Percentiles rank a stretch among this genome's conserved stretches.
phyloP scores from a whole-genome alignment of 768 basidiomycete species.

The Suillus cothurnatus region DNA sequence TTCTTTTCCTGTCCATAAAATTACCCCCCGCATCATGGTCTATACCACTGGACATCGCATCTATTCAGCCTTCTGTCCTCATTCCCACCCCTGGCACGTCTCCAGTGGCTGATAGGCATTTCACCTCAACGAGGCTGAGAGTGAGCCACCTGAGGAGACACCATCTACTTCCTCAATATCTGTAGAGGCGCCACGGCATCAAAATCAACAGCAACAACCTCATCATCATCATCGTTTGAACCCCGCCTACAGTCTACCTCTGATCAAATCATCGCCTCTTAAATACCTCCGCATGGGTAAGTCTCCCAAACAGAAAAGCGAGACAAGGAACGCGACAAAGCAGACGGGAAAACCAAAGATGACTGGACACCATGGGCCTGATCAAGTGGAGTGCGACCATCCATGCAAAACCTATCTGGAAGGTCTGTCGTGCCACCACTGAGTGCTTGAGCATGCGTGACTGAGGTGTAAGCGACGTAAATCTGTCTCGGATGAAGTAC shows the following conservation, averaged over 20 bases:
- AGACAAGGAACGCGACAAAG: constrained; percentile 46
- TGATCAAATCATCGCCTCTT: constrained; percentile 52
- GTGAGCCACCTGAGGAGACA: constrained; percentile 24
- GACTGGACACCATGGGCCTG: constrained; percentile 66
- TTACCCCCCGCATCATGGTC: constrained; percentile 19
- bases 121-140: constrained; percentile 33
- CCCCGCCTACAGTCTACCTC: constrained; percentile 55
- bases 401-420: constrained; percentile 75
- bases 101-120: constrained; percentile 34
- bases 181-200: constrained; percentile 28
- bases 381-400: constrained; percentile 76
- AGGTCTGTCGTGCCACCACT: constrained; percentile 63
- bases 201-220: background rate
- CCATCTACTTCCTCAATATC: constrained; percentile 12
- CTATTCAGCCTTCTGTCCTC: constrained; percentile 30
- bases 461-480: constrained; percentile 66
- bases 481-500: constrained; percentile 5
- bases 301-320: constrained; percentile 52
- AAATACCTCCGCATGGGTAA: constrained; percentile 56
- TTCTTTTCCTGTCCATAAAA: constrained; percentile 12
- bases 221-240: constrained; percentile 37
- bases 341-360: constrained; percentile 48
- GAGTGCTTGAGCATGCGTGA: constrained; percentile 82
- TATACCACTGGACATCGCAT: constrained; percentile 30
- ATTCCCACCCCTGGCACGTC: constrained; percentile 41